phyloP scores from a whole-genome alignment of 108 stramenopile genomes.

The Conticribra weissflogii region DNA sequence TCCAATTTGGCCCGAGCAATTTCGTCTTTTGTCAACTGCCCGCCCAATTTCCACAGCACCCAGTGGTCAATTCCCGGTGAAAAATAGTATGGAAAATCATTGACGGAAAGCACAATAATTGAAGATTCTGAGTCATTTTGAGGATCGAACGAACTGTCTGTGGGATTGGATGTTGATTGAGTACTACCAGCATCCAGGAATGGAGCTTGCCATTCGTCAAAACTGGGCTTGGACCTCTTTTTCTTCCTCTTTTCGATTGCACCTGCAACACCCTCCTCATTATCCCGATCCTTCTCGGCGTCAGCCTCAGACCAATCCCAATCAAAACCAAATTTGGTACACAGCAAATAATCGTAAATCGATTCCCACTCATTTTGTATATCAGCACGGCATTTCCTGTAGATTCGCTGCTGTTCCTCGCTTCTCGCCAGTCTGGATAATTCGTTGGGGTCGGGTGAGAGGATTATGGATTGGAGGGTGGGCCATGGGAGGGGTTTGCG shows the following conservation, averaged over 20 bases:
- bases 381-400: constrained; percentile 43
- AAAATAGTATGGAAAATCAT: constrained; percentile 54
- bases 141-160: background rate
- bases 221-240: constrained; percentile 30
- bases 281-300: background rate
- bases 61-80: constrained; percentile 46
- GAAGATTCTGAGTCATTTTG: background rate
- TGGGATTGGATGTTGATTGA: no score
- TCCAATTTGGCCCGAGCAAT: constrained; percentile 33
- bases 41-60: constrained; percentile 53
- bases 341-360: constrained; percentile 67
- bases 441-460: constrained; percentile 23
- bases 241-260: no score
- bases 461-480: constrained; percentile 30
- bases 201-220: constrained; percentile 19
- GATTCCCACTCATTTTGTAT: constrained; percentile 62
- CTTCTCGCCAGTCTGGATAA: constrained; percentile 64
- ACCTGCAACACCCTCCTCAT: background rate
- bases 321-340: constrained; percentile 68
- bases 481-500: constrained; percentile 31
- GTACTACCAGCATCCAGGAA: no score
- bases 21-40: constrained; percentile 26
- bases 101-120: constrained; percentile 22
- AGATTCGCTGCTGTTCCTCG: constrained; percentile 47
- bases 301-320: constrained; percentile 10